phyloP scores from a whole-genome alignment of 257 asterid genomes.

The Forsythia viridissima region DNA sequence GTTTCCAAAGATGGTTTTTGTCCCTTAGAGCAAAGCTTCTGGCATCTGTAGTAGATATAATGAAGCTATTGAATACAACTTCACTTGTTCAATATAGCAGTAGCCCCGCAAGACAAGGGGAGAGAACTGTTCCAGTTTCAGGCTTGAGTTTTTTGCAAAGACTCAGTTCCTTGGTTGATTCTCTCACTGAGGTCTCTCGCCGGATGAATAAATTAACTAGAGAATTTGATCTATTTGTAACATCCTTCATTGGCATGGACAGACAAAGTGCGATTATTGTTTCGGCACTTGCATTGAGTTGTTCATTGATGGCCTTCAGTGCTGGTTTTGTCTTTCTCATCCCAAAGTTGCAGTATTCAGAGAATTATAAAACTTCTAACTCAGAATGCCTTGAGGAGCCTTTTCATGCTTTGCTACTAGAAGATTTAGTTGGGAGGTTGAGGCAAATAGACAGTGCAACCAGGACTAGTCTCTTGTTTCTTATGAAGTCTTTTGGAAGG shows the following conservation, averaged over 20 bases:
- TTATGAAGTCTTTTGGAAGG: constrained; percentile 42
- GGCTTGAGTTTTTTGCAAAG: constrained; percentile 17
- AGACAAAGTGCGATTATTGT: constrained; percentile 48
- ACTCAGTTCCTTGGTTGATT: constrained; percentile 32
- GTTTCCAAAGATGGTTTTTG: constrained; percentile 79
- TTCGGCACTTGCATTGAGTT: constrained; percentile 66
- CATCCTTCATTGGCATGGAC: constrained; percentile 64
- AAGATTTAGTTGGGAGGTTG: constrained; percentile 65
- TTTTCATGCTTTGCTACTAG: constrained; percentile 44
- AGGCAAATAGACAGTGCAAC: constrained; percentile 42
- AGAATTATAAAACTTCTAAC: constrained; percentile 20
- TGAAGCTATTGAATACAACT: constrained; percentile 39
- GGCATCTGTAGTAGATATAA: constrained; percentile 43
- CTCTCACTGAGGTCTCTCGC: constrained; percentile 44
- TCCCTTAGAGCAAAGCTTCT: constrained; percentile 57
- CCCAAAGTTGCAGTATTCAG: constrained; percentile 41
- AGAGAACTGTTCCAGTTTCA: constrained; percentile 23
- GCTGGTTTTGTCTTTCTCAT: constrained; percentile 53
- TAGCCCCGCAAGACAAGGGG: constrained; percentile 29
- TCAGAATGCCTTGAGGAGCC: constrained; percentile 34
- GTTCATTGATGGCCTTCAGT: constrained; percentile 84
- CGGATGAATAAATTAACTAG: constrained; percentile 55
- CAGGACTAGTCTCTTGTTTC: constrained; percentile 46
- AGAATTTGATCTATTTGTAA: constrained; percentile 64
- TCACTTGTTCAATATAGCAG: constrained; percentile 30